Evolutionary conservation across 805 yeast genomes (phyloP).

Genomic region (Candida maris): DNA sequence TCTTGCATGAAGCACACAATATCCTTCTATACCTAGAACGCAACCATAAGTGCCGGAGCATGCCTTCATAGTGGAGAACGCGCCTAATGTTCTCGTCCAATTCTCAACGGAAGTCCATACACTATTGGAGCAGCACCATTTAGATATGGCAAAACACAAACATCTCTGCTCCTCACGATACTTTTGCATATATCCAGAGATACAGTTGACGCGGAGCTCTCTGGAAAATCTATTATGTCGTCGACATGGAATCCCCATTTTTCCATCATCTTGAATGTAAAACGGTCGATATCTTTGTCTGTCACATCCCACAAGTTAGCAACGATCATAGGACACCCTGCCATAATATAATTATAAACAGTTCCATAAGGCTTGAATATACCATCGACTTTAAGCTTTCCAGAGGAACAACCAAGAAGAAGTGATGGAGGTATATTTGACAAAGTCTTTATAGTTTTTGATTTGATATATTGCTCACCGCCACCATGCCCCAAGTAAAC

Average conservation of each 20-base stretch:
- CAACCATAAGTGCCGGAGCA: not conserved
- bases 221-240: not conserved
- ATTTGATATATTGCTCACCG: constrained; percentile 77
- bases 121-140: constrained; percentile 93
- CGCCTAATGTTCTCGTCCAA: constrained; percentile 10
- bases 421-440: constrained; percentile 53
- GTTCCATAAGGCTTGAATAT: constrained; percentile 73
- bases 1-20: not conserved
- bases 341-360: constrained; percentile 66
- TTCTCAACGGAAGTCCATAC: constrained; percentile 73
- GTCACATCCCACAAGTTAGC: constrained; percentile 97
- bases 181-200: constrained; percentile 47
- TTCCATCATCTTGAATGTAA: constrained; percentile 57
- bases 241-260: constrained; percentile 54
- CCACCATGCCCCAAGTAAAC: constrained; percentile 95
- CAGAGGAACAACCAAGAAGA: constrained; percentile 90
- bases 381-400: constrained; percentile 55
- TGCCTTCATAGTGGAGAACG: not conserved
- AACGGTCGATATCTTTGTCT: constrained; percentile 87
- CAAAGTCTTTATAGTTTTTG: constrained; percentile 47
- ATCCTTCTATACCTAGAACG: not conserved
- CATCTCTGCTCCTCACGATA: constrained; percentile 56
- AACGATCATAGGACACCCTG: constrained; percentile 78
- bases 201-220: not conserved
- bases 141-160: constrained; percentile 65